These are phyloP conservation scores for Metschnikowia proteae DNA, from an alignment of 805 yeast species.

Conservation along the genomic window DNA sequence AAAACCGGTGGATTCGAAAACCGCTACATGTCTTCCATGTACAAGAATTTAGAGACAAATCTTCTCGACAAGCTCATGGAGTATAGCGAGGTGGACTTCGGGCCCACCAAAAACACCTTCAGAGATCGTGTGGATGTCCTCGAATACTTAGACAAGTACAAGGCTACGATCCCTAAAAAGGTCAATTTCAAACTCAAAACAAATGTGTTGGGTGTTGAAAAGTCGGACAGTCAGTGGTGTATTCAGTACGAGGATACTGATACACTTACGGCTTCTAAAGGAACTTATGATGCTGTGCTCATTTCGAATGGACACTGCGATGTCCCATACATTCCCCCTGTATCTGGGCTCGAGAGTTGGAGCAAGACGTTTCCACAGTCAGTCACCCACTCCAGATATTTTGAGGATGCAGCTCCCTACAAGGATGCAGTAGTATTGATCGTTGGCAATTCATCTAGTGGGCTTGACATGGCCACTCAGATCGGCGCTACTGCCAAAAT, in stretches of 20 bases:
- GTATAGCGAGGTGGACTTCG: slow-evolving; percentile 51
- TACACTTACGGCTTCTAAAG: slow-evolving; percentile 13
- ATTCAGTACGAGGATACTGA: slow-evolving; percentile 7
- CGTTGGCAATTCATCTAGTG: slow-evolving; percentile 78
- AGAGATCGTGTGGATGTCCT: slow-evolving; percentile 61
- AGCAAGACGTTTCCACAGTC: slow-evolving; percentile 20
- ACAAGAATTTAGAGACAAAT: slow-evolving; percentile 22
- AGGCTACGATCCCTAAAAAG: slow-evolving; percentile 32
- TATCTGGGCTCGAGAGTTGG: slow-evolving; percentile 33
- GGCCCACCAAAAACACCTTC: slow-evolving; percentile 45
- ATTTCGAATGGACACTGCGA: slow-evolving; percentile 40
- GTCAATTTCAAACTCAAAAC: slow-evolving; percentile 42
- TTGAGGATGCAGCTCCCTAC: slow-evolving; percentile 20
- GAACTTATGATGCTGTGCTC: slow-evolving; percentile 35
- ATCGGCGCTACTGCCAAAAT: slow-evolving; percentile 35
- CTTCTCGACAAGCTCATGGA: slow-evolving; percentile 51
- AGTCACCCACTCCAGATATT: slow-evolving; percentile 35
- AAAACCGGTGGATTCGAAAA: slow-evolving; percentile 8
- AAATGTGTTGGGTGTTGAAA: slow-evolving; percentile 29
- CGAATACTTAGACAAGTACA: slow-evolving; percentile 56
- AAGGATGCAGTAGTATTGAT: slow-evolving; percentile 46
- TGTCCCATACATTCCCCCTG: slow-evolving; percentile 33
- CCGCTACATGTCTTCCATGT: slow-evolving; percentile 22
- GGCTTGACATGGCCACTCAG: slow-evolving; percentile 68
- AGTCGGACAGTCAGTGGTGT: slow-evolving; percentile 9